Evolutionary conservation across 2,329 filamentous ascomycete species (phyloP).

Genomic region (Cordyceps fumosorosea): DNA sequence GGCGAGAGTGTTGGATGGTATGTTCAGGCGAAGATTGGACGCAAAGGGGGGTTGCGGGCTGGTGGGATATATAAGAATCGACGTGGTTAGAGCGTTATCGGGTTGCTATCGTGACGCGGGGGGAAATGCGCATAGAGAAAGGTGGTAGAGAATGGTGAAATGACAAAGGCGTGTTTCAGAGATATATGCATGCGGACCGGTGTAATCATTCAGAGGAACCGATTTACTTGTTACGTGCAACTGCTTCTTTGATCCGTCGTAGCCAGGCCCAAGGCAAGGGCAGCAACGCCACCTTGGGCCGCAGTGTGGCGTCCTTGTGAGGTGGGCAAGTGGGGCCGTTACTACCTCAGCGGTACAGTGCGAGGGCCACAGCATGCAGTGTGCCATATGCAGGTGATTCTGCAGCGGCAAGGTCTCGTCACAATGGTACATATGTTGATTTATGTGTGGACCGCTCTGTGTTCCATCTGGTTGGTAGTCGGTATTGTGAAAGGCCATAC

Average conservation of each 20-base stretch:
- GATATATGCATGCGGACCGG: neutral
- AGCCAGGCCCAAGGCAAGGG: neutral
- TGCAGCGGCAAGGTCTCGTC: neutral
- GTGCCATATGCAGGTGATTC: neutral
- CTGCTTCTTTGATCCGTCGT: neutral
- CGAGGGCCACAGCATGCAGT: neutral
- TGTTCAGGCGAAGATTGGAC: neutral
- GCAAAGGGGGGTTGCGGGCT: neutral
- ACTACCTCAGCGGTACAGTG: neutral
- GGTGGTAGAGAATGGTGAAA: neutral
- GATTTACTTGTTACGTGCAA: neutral
- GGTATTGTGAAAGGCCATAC: no score
- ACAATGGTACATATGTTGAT: neutral
- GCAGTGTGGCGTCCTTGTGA: neutral
- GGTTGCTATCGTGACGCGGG: neutral
- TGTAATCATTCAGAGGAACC: neutral
- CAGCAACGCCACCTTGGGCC: constrained; percentile 4
- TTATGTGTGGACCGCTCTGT: neutral
- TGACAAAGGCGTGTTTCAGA: no score
- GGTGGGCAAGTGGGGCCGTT: neutral
- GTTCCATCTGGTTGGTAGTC: neutral
- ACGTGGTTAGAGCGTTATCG: neutral
- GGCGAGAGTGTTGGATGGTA: neutral
- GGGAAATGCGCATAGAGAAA: neutral
- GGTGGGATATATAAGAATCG: neutral